A percentile compares a stretch with the other conserved stretches of the same genome.
phyloP scores from a whole-genome alignment of 2,329 filamentous ascomycete species.

The Penicillium freii region DNA sequence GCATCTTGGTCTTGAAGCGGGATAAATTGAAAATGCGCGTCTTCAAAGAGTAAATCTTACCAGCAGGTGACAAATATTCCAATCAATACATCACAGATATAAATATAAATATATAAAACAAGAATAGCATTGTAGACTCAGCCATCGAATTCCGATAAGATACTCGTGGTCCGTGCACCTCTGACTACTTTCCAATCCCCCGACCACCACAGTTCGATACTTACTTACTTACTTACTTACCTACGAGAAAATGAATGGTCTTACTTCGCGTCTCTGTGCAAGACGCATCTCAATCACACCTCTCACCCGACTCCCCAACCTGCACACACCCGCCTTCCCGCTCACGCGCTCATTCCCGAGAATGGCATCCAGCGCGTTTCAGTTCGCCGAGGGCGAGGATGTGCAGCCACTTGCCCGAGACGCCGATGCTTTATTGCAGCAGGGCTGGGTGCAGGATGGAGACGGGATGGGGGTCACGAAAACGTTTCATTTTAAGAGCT shows the following conservation, averaged over 20 bases:
- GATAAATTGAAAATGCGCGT: too few relatives aligned
- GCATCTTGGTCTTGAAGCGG: too few relatives aligned
- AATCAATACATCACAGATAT: too few relatives aligned
- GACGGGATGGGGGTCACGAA: slow-evolving; percentile 37
- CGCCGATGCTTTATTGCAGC: slow-evolving; percentile 26
- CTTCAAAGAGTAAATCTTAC: too few relatives aligned
- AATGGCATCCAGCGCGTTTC: slow-evolving; percentile 20
- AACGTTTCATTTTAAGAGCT: slow-evolving; percentile 41
- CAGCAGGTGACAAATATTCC: too few relatives aligned
- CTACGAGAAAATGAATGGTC: not conserved
- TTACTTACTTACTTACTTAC: not conserved
- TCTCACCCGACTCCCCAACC: not conserved
- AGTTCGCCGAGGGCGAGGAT: slow-evolving; percentile 33
- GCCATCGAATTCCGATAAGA: not conserved
- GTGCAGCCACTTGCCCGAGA: slow-evolving; percentile 24
- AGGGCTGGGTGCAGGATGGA: slow-evolving; percentile 37
- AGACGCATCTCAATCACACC: not conserved
- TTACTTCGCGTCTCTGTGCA: slow-evolving; percentile 2
- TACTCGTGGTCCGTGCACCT: slow-evolving; percentile 1
- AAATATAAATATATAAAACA: not conserved
- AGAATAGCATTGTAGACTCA: not conserved
- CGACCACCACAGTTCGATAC: too few relatives aligned
- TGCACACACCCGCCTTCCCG: not conserved
- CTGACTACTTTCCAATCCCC: not conserved
- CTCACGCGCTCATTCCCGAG: slow-evolving; percentile 4